phyloP scores from a whole-genome alignment of 1,284 basidiomycete species.

The Malassezia sympodialis region DNA sequence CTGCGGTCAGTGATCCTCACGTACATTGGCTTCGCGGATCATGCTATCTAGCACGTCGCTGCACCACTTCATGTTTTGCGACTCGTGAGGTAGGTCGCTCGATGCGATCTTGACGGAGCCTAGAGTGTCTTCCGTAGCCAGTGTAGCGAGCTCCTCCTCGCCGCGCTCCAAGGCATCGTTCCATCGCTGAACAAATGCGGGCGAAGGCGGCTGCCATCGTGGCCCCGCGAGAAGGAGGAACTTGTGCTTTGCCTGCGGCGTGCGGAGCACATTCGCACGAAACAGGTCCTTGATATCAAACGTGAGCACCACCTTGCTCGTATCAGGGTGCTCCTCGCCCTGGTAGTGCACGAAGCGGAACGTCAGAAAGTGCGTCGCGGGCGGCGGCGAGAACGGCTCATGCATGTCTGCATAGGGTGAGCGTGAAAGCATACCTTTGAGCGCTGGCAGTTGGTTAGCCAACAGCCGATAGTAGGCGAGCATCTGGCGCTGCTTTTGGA shows the following conservation, averaged over 20 bases:
- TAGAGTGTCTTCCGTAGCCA: not conserved
- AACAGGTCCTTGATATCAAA: constrained; percentile 35
- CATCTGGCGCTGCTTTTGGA: constrained; percentile 34
- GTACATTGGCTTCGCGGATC: constrained; percentile 44
- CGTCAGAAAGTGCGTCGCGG: constrained; percentile 21
- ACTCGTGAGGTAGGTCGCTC: constrained; percentile 44
- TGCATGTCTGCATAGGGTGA: constrained; percentile 31
- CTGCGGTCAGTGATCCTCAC: not conserved
- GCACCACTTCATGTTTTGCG: constrained; percentile 51
- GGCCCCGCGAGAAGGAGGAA: constrained; percentile 49
- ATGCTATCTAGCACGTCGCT: constrained; percentile 48
- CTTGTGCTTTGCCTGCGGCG: constrained; percentile 42
- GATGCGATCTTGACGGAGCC: constrained; percentile 47
- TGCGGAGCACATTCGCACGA: constrained; percentile 20
- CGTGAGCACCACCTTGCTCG: constrained; percentile 46
- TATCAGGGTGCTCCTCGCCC: constrained; percentile 47
- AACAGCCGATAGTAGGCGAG: constrained; percentile 32
- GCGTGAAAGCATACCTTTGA: constrained; percentile 15
- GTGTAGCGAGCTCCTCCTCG: not conserved
- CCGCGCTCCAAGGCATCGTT: constrained; percentile 7
- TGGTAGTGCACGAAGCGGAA: constrained; percentile 48
- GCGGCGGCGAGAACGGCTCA: constrained; percentile 39
- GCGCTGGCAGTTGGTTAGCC: constrained; percentile 42
- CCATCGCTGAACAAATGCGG: not conserved
- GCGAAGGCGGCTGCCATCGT: constrained; percentile 22